These are phyloP conservation scores for Bassia scoparia DNA, from an alignment of 148 eudicot species.

Conservation along the genomic window DNA sequence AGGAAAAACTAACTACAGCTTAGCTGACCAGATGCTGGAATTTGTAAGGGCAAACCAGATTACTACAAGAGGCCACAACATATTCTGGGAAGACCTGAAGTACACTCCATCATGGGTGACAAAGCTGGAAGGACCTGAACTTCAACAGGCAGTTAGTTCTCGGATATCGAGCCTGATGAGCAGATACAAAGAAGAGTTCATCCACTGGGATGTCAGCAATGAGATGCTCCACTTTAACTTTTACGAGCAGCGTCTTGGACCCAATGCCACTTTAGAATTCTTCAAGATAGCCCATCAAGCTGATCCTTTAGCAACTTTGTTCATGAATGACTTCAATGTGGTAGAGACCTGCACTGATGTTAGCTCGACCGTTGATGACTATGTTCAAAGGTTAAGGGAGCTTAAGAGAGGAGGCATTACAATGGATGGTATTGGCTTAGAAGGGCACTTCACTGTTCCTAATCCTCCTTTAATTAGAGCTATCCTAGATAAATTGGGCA, in stretches of 20 bases:
- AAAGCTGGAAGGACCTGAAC: slow-evolving; percentile 43
- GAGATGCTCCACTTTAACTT: slow-evolving; percentile 79
- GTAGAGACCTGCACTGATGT: slow-evolving; percentile 72
- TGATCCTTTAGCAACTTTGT: slow-evolving; percentile 67
- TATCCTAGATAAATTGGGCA: slow-evolving; percentile 66
- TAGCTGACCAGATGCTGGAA: slow-evolving; percentile 66
- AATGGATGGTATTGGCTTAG: slow-evolving; percentile 79
- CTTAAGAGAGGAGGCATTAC: slow-evolving; percentile 53
- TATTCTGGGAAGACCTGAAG: slow-evolving; percentile 82
- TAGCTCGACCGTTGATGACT: slow-evolving; percentile 62
- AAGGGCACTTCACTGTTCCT: slow-evolving; percentile 69
- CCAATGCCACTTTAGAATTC: slow-evolving; percentile 54
- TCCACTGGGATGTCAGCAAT: slow-evolving; percentile 92
- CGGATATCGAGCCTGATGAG: slow-evolving; percentile 58
- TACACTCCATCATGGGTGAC: slow-evolving; percentile 65
- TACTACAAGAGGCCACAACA: slow-evolving; percentile 70
- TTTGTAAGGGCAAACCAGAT: slow-evolving; percentile 64
- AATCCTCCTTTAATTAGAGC: slow-evolving; percentile 75
- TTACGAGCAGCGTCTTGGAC: slow-evolving; percentile 66
- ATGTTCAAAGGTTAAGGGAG: slow-evolving; percentile 50
- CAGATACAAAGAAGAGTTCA: slow-evolving; percentile 59
- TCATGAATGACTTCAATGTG: slow-evolving; percentile 87
- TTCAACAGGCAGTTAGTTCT: slow-evolving; percentile 45
- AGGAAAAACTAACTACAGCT: slow-evolving; percentile 61
- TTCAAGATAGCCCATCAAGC: slow-evolving; percentile 52